Evolutionary conservation across 192 early-diverging fungal genomes (phyloP).

Genomic region (Spizellomyces punctatus): DNA sequence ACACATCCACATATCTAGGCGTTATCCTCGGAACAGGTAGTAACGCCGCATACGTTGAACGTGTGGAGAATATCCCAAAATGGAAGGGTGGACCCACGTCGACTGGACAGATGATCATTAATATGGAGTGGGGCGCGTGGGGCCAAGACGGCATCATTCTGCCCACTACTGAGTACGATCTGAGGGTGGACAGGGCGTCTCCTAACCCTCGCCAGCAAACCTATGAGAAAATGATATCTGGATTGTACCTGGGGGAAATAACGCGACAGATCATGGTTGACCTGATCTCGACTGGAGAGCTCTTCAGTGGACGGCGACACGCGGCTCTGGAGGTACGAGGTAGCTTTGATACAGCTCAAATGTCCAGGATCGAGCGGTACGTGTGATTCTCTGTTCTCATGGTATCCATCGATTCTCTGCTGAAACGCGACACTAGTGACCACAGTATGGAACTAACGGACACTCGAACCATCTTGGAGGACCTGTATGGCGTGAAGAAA

Average conservation of each 20-base stretch:
- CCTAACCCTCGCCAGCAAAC: slow-evolving; percentile 81
- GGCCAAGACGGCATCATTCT: slow-evolving; percentile 74
- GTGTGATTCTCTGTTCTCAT: neutral
- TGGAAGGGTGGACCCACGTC: slow-evolving; percentile 48
- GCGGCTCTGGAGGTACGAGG: slow-evolving; percentile 69
- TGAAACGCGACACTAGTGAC: slow-evolving; percentile 48
- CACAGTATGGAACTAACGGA: slow-evolving; percentile 60
- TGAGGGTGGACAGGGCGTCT: slow-evolving; percentile 74
- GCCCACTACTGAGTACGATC: slow-evolving; percentile 84
- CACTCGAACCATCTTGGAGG: slow-evolving; percentile 57
- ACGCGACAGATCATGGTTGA: slow-evolving; percentile 79
- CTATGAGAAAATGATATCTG: slow-evolving; percentile 96
- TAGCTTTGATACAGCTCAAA: slow-evolving; percentile 67
- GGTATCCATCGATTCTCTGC: neutral
- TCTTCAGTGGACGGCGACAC: slow-evolving; percentile 70
- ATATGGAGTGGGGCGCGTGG: slow-evolving; percentile 86
- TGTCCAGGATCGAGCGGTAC: slow-evolving; percentile 56
- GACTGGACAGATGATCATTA: slow-evolving; percentile 82
- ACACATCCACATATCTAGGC: slow-evolving; percentile 79
- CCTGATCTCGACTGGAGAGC: slow-evolving; percentile 73
- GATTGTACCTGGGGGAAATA: slow-evolving; percentile 92
- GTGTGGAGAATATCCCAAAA: slow-evolving; percentile 75
- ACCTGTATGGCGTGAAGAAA: slow-evolving; percentile 60
- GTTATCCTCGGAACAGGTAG: slow-evolving; percentile 92
- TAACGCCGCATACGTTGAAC: slow-evolving; percentile 93